These are phyloP conservation scores for Puccinellia tenuiflora DNA, from an alignment of 176 grass and related monocot genomes.

Conservation along the genomic window DNA sequence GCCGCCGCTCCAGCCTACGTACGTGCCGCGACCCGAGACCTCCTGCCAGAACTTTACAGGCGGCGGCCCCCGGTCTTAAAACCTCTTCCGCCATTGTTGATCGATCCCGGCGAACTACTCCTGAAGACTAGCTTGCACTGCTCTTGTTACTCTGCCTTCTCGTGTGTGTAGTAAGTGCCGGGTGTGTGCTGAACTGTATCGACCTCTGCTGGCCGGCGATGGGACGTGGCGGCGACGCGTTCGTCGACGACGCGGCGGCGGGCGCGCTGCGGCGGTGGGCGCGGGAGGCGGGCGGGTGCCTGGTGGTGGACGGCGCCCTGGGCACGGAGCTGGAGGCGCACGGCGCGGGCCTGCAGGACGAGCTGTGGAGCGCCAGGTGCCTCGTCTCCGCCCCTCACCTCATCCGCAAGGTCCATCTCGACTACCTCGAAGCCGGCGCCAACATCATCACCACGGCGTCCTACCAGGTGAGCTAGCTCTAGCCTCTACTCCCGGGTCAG, in stretches of 20 bases:
- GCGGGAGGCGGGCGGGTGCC: slow-evolving; percentile 39
- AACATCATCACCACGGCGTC: slow-evolving; percentile 32
- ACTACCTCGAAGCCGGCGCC: slow-evolving; percentile 27
- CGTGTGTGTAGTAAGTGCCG: background rate
- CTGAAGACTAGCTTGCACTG: background rate
- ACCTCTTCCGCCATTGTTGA: background rate
- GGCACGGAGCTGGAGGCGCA: slow-evolving; percentile 71
- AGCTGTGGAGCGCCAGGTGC: slow-evolving; percentile 60
- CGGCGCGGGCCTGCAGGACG: slow-evolving; percentile 60
- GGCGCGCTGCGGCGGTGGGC: slow-evolving; percentile 34
- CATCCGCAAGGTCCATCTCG: slow-evolving; percentile 47
- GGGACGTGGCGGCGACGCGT: background rate
- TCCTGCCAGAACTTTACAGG: background rate
- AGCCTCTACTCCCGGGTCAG: too few species aligned
- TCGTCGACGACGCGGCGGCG: background rate
- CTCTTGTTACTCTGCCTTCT: background rate
- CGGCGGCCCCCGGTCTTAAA: background rate
- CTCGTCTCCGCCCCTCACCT: slow-evolving; percentile 62
- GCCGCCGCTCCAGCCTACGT: background rate
- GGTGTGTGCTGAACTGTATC: background rate
- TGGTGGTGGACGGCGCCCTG: slow-evolving; percentile 61
- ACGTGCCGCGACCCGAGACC: background rate
- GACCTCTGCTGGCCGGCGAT: background rate
- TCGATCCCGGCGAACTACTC: background rate
- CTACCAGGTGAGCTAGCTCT: slow-evolving; percentile 19